A percentile compares a stretch with the other conserved stretches of the same genome.
Conservation (phyloP, 441 rosid species). For the Pelargonium cotyledonis region DNA sequence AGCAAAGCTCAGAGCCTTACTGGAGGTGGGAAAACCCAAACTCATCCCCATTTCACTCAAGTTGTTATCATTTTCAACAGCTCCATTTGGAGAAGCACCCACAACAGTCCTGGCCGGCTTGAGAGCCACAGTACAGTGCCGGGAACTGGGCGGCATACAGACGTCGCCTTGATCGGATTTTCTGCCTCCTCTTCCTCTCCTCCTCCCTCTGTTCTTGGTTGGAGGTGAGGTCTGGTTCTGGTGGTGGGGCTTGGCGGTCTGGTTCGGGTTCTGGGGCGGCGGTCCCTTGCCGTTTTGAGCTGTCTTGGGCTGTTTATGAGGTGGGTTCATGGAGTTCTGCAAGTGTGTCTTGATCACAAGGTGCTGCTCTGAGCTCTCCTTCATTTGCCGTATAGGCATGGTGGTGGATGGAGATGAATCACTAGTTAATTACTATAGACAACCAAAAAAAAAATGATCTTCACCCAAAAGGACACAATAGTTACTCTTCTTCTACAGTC, state of each 20-base stretch:
- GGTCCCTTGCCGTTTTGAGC: slow-evolving; percentile 71
- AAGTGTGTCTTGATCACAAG: slow-evolving; percentile 57
- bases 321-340: slow-evolving; percentile 53
- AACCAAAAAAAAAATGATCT: slow-evolving; percentile 13
- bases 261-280: slow-evolving; percentile 25
- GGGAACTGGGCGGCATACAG: slow-evolving; percentile 80
- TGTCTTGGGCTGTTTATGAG: slow-evolving; percentile 46
- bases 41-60: slow-evolving; percentile 35
- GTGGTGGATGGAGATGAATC: slow-evolving; percentile 17
- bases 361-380: slow-evolving; percentile 70
- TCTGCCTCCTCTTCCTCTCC: slow-evolving; percentile 90
- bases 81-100: slow-evolving; percentile 27
- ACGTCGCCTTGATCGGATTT: slow-evolving; percentile 86
- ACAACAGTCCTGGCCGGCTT: slow-evolving; percentile 36
- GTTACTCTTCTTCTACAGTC: slow-evolving; percentile 22
- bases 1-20: slow-evolving; percentile 71
- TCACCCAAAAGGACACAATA: slow-evolving; percentile 38
- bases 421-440: slow-evolving; percentile 4
- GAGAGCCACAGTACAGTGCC: slow-evolving; percentile 67
- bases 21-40: slow-evolving; percentile 46
- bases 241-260: slow-evolving; percentile 36
- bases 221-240: slow-evolving; percentile 68
- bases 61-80: slow-evolving; percentile 25
- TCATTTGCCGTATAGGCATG: slow-evolving; percentile 87
- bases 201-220: slow-evolving; percentile 56